These are phyloP conservation scores for Leccinum barrowsii DNA, from an alignment of 768 basidiomycete species.

Conservation along the genomic window DNA sequence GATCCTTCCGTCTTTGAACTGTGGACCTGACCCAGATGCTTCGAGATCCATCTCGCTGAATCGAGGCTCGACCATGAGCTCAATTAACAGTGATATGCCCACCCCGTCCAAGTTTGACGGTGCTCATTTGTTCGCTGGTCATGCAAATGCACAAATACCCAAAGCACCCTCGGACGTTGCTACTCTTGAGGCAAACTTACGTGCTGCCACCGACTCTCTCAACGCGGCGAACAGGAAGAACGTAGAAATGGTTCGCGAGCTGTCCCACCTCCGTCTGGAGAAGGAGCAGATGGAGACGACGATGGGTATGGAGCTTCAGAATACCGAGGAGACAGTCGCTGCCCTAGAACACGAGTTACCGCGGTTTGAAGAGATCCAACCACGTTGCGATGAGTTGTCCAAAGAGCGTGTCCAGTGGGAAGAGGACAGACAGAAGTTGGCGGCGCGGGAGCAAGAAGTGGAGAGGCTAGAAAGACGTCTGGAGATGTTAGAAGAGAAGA, in stretches of 20 bases:
- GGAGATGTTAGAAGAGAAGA: conserved; percentile 40
- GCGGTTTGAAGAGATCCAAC: conserved; percentile 46
- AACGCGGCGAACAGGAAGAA: conserved; percentile 58
- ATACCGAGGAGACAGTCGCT: conserved; percentile 60
- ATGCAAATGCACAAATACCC: conserved; percentile 59
- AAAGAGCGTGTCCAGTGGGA: conserved; percentile 52
- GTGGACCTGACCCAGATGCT: conserved; percentile 33
- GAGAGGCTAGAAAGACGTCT: conserved; percentile 41
- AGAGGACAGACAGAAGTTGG: conserved; percentile 40
- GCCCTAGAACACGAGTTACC: conserved; percentile 55
- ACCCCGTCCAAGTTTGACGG: conserved; percentile 71
- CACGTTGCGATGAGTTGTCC: conserved; percentile 44
- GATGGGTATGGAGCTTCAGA: conserved; percentile 62
- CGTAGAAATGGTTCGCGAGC: conserved; percentile 56
- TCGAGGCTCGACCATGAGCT: conserved; percentile 50
- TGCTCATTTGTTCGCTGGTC: conserved; percentile 82
- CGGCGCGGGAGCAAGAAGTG: conserved; percentile 35
- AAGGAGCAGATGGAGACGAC: conserved; percentile 67
- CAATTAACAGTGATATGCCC: conserved; percentile 40
- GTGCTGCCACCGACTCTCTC: conserved; percentile 55
- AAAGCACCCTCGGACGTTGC: conserved; percentile 44
- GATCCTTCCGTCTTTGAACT: conserved; percentile 29
- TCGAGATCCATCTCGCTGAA: conserved; percentile 55
- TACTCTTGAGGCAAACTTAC: conserved; percentile 62
- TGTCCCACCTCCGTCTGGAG: conserved; percentile 60